Conservation (phyloP, 768 basidiomycete genomes). For the Tricholoma bakamatsutake region DNA sequence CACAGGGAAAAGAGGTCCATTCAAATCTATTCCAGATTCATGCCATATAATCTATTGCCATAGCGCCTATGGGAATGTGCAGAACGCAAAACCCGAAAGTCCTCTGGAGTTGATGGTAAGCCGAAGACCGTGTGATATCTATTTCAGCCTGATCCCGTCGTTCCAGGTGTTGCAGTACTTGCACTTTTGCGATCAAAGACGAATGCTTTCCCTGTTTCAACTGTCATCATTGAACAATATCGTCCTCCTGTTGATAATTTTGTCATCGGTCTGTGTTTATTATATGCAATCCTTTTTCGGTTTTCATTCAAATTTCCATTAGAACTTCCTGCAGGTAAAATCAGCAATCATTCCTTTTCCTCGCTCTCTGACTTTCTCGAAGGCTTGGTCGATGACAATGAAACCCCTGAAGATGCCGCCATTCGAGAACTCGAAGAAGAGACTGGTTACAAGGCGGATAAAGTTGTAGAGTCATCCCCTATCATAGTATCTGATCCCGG, state of each 20-base stretch:
- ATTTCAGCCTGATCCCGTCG: neutral
- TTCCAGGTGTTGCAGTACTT: slow-evolving; percentile 76
- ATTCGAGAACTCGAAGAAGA: slow-evolving; percentile 90
- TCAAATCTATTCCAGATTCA: neutral
- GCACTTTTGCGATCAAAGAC: slow-evolving; percentile 74
- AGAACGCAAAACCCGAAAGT: slow-evolving; percentile 71
- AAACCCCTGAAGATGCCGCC: slow-evolving; percentile 75
- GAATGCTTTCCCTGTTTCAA: slow-evolving; percentile 65
- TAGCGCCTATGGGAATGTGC: slow-evolving; percentile 90
- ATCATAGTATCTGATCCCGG: slow-evolving; percentile 69
- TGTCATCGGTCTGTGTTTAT: slow-evolving; percentile 51
- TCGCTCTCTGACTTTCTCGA: neutral
- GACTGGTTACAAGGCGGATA: slow-evolving; percentile 74
- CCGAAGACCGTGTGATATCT: neutral
- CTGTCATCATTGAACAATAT: slow-evolving; percentile 87
- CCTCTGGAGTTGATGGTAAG: slow-evolving; percentile 76
- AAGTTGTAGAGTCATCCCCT: slow-evolving; percentile 58
- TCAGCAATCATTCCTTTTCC: no score
- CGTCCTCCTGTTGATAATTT: slow-evolving; percentile 79
- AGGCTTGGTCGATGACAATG: slow-evolving; percentile 84
- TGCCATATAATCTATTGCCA: slow-evolving; percentile 4
- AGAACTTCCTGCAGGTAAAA: slow-evolving; percentile 35
- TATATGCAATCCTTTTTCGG: neutral
- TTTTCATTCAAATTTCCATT: slow-evolving; percentile 1
- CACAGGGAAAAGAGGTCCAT: slow-evolving; percentile 65